These are phyloP conservation scores for Citrullus colocynthis DNA, from an alignment of 306 rosid species.

Conservation along the genomic window DNA sequence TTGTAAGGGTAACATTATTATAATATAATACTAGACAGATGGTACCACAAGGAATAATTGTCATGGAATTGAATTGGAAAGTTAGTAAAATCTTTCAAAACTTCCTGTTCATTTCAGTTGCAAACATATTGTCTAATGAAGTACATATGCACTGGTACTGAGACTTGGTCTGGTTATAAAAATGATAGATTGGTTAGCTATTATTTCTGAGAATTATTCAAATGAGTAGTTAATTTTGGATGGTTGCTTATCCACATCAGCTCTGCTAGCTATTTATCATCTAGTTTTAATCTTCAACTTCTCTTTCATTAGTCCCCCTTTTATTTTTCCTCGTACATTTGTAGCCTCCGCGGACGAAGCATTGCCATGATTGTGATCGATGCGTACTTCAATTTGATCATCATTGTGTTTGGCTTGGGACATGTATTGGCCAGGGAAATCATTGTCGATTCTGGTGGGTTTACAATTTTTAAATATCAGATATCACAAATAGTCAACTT, in stretches of 20 bases:
- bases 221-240: neutral
- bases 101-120: conserved; percentile 4
- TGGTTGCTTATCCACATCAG: neutral
- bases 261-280: neutral
- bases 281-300: neutral
- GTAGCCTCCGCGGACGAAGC: conserved; percentile 98
- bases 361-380: conserved; percentile 93
- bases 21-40: neutral
- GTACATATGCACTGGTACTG: neutral
- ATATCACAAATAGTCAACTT: neutral
- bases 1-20: neutral
- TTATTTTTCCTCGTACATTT: conserved; percentile 4
- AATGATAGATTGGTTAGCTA: neutral
- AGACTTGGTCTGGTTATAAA: neutral
- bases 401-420: conserved; percentile 99
- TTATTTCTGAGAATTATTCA: neutral
- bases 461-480: neutral
- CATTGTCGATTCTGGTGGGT: conserved; percentile 98
- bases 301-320: neutral
- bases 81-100: neutral
- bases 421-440: conserved; percentile 88
- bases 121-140: neutral
- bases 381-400: conserved; percentile 98
- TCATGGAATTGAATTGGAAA: neutral
- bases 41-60: neutral